These are phyloP conservation scores for Aspergillus ruber DNA, from an alignment of 2,329 filamentous ascomycete genomes.

Conservation along the genomic window DNA sequence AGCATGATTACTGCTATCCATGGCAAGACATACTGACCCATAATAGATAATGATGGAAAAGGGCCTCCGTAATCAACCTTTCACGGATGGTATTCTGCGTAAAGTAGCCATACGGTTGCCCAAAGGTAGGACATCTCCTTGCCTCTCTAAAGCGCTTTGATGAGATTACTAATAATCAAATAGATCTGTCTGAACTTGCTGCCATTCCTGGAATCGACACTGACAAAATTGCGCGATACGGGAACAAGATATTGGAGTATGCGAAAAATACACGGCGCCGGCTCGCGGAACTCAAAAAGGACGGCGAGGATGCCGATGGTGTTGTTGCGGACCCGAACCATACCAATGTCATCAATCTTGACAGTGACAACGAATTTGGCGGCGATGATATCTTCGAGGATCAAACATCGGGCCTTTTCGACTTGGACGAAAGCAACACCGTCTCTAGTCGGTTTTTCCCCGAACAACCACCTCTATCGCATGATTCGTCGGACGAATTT, in stretches of 20 bases:
- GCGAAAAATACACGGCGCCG: conserved; percentile 34
- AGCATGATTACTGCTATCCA: not conserved
- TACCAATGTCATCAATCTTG: conserved; percentile 39
- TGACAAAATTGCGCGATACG: conserved; percentile 41
- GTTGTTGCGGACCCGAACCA: conserved; percentile 40
- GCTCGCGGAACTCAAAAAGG: conserved; percentile 40
- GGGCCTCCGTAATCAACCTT: conserved; percentile 40
- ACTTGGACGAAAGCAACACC: conserved; percentile 15
- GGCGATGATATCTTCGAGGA: conserved; percentile 27
- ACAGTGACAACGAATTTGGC: conserved; percentile 35
- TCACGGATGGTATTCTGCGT: conserved; percentile 41
- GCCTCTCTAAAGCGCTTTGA: not conserved
- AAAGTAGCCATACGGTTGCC: conserved; percentile 46
- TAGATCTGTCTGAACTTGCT: conserved; percentile 35
- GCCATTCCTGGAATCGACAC: conserved; percentile 37
- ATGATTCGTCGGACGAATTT: conserved; percentile 18
- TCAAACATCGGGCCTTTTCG: conserved; percentile 14
- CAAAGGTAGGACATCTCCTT: conserved; percentile 22
- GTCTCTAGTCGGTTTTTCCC: conserved; percentile 32
- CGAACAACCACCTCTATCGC: conserved; percentile 14
- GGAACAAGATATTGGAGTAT: conserved; percentile 37
- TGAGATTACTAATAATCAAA: conserved; percentile 7
- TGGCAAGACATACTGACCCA: not conserved
- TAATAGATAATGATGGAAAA: conserved; percentile 38
- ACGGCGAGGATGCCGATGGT: conserved; percentile 44